Percentiles rank a stretch among this genome's conserved stretches.
Conservation (phyloP, 805 yeast genomes). For the Candida wancherniae region DNA sequence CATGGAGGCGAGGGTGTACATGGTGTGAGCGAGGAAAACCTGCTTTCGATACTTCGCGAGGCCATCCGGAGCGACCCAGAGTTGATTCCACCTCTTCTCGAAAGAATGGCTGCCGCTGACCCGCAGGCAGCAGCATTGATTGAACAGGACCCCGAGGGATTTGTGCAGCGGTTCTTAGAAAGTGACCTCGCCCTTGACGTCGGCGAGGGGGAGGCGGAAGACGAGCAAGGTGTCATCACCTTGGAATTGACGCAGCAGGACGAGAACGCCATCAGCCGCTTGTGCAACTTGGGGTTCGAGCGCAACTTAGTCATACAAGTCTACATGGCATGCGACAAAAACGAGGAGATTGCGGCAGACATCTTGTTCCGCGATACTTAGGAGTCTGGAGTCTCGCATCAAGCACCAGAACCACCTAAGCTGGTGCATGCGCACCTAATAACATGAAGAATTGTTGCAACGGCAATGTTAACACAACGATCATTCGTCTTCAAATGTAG, state of each 20-base stretch:
- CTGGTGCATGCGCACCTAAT: too few species aligned
- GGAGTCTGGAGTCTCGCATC: too few species aligned
- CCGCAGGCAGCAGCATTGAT: constrained; percentile 82
- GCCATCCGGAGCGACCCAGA: constrained; percentile 84
- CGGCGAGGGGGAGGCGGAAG: constrained; percentile 35
- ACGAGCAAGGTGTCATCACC: constrained; percentile 37
- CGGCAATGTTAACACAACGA: too few species aligned
- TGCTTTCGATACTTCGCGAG: constrained; percentile 58
- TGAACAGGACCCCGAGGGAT: constrained; percentile 85
- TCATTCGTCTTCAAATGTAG: constrained; percentile 5
- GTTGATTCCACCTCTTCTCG: constrained; percentile 76
- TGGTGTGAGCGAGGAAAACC: constrained; percentile 39
- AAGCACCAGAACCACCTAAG: too few species aligned
- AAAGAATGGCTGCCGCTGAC: constrained; percentile 72
- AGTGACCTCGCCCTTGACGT: constrained; percentile 43
- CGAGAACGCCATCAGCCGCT: constrained; percentile 80
- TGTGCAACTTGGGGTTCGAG: constrained; percentile 91
- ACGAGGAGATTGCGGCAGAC: constrained; percentile 95
- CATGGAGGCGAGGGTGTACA: constrained; percentile 30
- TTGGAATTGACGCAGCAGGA: constrained; percentile 75
- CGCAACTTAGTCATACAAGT: constrained; percentile 85
- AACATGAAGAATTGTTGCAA: too few species aligned
- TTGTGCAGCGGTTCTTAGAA: constrained; percentile 65
- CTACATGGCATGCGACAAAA: constrained; percentile 95
- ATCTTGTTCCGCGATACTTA: constrained; percentile 60